Base-by-base conservation (phyloP, 768 basidiomycete species). In the Termitomyces bulborhizus region DNA sequence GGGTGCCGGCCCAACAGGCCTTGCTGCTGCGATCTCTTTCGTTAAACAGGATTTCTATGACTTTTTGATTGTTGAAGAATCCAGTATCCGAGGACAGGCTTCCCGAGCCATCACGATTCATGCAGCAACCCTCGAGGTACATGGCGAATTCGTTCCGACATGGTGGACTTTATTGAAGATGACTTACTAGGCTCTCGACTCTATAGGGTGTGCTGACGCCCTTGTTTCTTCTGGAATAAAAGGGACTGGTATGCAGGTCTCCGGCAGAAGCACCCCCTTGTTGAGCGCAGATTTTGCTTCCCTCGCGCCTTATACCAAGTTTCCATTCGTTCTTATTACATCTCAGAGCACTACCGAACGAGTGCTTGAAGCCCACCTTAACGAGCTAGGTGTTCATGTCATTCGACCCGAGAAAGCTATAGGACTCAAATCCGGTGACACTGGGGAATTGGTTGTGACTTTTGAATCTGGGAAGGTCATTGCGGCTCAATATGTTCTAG, bases 101-200 rank as follows among this genome's bases (percentile, higher is more conserved):
- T 78, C 80, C 9, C 74, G 80, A 18, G 78, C 81, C 0, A 55
- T 76, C 4, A 68, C 73, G 1, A 62, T 82, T 29, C 81, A 83
- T 58, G 76, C 81, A 34, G 74, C 77, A 32, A 82, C 81, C 9
- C 67, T 83, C 15, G 81, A 82, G 67, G 80, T 76, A 57, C 65
- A 41, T 18, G 34, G 18, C 16, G 16, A 49, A 18, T 53, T 27
- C 37, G 7, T 31, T 43, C 34, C 6, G 41, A 42, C 15, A 1
- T 18, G 6, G 24, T 12, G 36, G 54, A 8, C 6, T 46, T 21
- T n/a, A 42, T 55, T 57, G 40, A 8, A 58, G 11, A 29, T 31
- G 41, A 29, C 39, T 50, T 24, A 34, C 3, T 36, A 82, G 81
- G 73, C 73, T 0, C 63, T 83, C 8, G 73, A 81, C 34, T 67